Base-by-base conservation (phyloP, 305 asterid genomes). In the Salvia sclarea region DNA sequence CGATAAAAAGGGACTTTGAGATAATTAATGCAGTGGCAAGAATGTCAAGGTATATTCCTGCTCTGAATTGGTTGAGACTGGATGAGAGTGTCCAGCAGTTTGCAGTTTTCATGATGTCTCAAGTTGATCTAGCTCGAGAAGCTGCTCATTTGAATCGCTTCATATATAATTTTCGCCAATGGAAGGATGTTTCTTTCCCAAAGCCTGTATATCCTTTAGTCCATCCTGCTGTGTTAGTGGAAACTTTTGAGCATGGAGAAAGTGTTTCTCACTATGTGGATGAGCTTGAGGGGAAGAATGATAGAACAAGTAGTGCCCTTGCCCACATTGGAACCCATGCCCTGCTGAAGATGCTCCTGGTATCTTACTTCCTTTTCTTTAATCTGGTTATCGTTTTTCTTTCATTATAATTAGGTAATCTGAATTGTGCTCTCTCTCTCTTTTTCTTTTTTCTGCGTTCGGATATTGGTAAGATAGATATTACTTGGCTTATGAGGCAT, bases 251-350 rank as follows among this genome's bases (percentile, higher is more conserved):
- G 89, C 88, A 87, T 43, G 98, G 98, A 22, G 96, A 91, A 78
- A 64, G 96, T 79, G 96, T 91, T 41, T 79, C 97, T 12, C 87
- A 76, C 68, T 94, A 86, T 83, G 92, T 94, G 35, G 96, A 94
- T 78, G 95, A 79, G 70, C 83, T 84, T 13, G 82, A 76, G 72
- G 96, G 96, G 74, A 85, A 86, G 75, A 85, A 85, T 55, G 91
- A 81, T 54, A 82, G 92, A 28, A 74, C 85, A 61, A 94, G 90
- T 81, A 91, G 96, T 80, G 78, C 96, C n/a, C 93, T 94, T 72
- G 97, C 98, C 63, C 97, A 94, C 69, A 94, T 89, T 60, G 97
- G 97, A 49, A 91, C 97, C 54, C 94, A 88, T 81, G 96, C 97
- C 54, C 83, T 91, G 61, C 83, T 94, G 75, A 91, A 94, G 85